These are phyloP conservation scores for Amborella trichopoda DNA, from an alignment of 164 flowering plant genomes.

Conservation along the genomic window DNA sequence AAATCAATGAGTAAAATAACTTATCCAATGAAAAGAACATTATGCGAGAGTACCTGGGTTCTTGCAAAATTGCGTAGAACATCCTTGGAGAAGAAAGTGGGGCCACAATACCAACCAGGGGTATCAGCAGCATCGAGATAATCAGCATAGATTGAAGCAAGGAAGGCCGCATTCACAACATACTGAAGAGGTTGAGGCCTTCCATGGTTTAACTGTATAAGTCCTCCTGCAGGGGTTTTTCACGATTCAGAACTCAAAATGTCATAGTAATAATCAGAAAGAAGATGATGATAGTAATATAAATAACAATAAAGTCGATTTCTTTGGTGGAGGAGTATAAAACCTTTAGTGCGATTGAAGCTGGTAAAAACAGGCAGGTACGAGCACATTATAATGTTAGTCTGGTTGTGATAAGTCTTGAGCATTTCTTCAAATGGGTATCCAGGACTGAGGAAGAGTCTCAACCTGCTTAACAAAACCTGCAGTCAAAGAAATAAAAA, in stretches of 20 bases:
- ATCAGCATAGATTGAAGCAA: constrained; percentile 74
- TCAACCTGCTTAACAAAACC: constrained; percentile 84
- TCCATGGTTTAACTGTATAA: constrained; percentile 89
- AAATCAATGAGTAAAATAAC: no score
- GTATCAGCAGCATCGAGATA: constrained; percentile 95
- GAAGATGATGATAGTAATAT: no score
- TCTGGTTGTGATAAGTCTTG: constrained; percentile 83
- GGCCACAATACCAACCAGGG: constrained; percentile 99
- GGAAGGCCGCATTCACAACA: constrained; percentile 86
- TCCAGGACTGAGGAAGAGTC: constrained; percentile 93
- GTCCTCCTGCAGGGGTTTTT: constrained; percentile 45
- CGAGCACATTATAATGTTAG: constrained; percentile 86
- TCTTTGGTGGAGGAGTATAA: no score
- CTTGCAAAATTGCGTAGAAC: constrained; percentile 75
- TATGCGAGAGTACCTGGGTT: no score
- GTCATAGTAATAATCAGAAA: no score
- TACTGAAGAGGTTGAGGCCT: constrained; percentile 93
- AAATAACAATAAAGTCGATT: no score
- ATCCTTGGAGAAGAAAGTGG: constrained; percentile 64
- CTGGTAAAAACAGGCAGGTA: constrained; percentile 63
- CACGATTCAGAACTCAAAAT: no score
- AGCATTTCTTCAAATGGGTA: constrained; percentile 94
- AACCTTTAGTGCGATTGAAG: constrained; percentile 84
- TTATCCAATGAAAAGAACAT: no score
- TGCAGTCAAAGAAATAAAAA: constrained; percentile 10